These are phyloP conservation scores for Pyricularia sp. DNA, from an alignment of 2,329 filamentous ascomycete species.

Conservation along the genomic window DNA sequence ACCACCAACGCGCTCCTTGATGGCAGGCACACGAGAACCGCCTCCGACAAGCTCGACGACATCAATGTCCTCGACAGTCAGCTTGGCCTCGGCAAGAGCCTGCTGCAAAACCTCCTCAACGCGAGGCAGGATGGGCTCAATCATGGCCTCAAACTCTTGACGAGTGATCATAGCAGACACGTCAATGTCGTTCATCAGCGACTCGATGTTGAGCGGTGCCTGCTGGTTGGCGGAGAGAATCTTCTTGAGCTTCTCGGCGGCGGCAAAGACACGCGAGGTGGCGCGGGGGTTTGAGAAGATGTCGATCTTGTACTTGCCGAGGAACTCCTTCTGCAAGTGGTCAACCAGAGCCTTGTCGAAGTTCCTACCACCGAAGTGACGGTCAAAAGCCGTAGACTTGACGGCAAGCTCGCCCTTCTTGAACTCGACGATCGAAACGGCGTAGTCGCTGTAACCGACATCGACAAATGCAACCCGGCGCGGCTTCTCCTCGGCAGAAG, in stretches of 20 bases:
- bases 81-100: constrained; percentile 86
- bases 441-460: constrained; percentile 95
- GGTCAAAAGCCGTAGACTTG: constrained; percentile 85
- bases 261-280: constrained; percentile 73
- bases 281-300: constrained; percentile 88
- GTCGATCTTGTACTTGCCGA: constrained; percentile 96
- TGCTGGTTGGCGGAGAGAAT: constrained; percentile 90
- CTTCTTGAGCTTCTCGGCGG: constrained; percentile 98
- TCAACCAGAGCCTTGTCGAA: constrained; percentile 93
- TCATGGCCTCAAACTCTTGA: constrained; percentile 85
- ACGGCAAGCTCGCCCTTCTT: constrained; percentile 92
- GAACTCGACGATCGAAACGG: constrained; percentile 89
- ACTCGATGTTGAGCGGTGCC: constrained; percentile 93
- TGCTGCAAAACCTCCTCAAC: constrained; percentile 72
- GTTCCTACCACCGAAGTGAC: constrained; percentile 94
- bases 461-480: constrained; percentile 87
- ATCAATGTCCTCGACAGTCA: constrained; percentile 88
- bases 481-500: constrained; percentile 80
- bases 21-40: constrained; percentile 81
- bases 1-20: constrained; percentile 81
- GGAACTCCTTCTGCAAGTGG: constrained; percentile 92
- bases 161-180: constrained; percentile 83
- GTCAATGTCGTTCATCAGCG: constrained; percentile 95
- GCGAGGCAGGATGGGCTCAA: constrained; percentile 73
- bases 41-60: constrained; percentile 88